Percentiles rank a stretch among this genome's conserved stretches.
Evolutionary conservation across 2,329 filamentous ascomycete genomes (phyloP).

Genomic region (Lecanosticta acicola): DNA sequence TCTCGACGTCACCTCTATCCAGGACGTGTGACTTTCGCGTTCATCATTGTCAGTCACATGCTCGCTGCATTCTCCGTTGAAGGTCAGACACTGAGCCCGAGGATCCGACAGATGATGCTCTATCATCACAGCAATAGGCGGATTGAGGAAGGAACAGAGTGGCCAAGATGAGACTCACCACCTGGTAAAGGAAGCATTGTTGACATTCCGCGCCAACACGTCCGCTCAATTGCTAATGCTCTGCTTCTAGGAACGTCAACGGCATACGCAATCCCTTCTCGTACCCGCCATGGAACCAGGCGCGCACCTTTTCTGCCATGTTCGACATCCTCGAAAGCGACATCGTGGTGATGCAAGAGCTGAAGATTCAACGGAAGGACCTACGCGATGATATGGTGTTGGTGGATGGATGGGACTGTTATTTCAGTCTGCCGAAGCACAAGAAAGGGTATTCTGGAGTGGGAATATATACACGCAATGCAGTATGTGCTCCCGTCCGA

Average conservation of each 20-base stretch:
- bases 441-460: constrained; percentile 98
- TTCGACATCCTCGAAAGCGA: constrained; percentile 90
- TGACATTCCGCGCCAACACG: neutral
- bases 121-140: neutral
- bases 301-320: constrained; percentile 59
- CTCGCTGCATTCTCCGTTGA: too few species aligned
- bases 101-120: neutral
- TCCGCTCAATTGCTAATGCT: constrained; percentile 3
- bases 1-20: too few species aligned
- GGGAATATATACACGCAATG: constrained; percentile 87
- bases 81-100: neutral
- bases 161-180: constrained; percentile 35
- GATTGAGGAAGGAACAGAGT: constrained; percentile 1
- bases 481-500: constrained; percentile 75
- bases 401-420: constrained; percentile 91
- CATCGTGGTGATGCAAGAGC: constrained; percentile 91
- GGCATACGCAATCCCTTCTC: constrained; percentile 51
- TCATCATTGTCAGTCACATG: too few species aligned
- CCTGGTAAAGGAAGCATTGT: constrained; percentile 24
- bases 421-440: constrained; percentile 84
- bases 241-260: constrained; percentile 46
- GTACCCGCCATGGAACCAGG: constrained; percentile 48
- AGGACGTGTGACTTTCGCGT: too few species aligned
- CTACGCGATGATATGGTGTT: constrained; percentile 93
- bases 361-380: constrained; percentile 92